Evolutionary conservation across 2,329 filamentous ascomycete species (phyloP).

Genomic region (Diplodia scrobiculata): DNA sequence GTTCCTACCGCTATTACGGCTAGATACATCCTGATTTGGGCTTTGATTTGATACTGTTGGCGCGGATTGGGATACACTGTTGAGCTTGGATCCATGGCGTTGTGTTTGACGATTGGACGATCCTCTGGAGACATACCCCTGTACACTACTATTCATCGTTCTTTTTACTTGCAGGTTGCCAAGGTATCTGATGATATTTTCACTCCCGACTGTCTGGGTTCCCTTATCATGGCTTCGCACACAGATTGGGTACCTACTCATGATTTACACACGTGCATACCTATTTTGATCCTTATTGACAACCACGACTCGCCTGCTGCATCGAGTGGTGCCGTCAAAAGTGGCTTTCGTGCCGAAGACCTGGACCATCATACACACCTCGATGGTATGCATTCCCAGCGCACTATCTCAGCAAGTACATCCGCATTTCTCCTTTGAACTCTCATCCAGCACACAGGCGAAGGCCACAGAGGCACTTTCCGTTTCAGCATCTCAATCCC

Average conservation of each 20-base stretch:
- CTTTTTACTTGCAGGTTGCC: neutral
- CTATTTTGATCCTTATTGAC: too few species aligned
- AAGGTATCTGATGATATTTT: neutral
- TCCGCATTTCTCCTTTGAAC: neutral
- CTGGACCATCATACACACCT: too few species aligned
- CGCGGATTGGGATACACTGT: neutral
- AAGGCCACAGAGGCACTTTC: neutral
- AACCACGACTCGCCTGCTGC: too few species aligned
- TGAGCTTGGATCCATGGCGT: neutral
- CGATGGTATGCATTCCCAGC: too few species aligned
- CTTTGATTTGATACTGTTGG: neutral
- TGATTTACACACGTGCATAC: too few species aligned
- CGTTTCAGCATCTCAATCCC: too few species aligned
- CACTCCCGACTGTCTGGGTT: too few species aligned
- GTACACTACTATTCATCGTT: conserved; percentile 1
- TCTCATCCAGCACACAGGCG: neutral
- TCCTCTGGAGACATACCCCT: conserved; percentile 7
- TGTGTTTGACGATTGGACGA: neutral
- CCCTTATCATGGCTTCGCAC: too few species aligned
- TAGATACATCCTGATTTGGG: neutral
- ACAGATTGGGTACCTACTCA: too few species aligned
- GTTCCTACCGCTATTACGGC: neutral
- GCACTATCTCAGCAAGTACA: too few species aligned
- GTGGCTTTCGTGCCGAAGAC: too few species aligned
- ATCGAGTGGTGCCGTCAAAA: too few species aligned